These are phyloP conservation scores for Petunia axillaris DNA, from an alignment of 257 asterid genomes.

Conservation along the genomic window DNA sequence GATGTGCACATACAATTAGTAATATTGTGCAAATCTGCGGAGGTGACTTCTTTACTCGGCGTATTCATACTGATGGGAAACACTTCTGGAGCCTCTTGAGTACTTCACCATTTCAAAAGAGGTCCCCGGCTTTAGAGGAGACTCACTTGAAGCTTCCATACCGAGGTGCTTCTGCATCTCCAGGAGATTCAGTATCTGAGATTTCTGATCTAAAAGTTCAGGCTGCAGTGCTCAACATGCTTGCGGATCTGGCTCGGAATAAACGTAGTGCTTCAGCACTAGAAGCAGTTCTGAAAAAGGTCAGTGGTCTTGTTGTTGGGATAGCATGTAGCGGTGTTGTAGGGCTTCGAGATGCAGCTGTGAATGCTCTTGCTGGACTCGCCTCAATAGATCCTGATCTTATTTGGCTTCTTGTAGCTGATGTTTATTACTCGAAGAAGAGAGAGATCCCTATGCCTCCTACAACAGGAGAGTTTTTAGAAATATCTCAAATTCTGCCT, in stretches of 20 bases:
- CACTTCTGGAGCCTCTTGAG: constrained; percentile 84
- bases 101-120: constrained; percentile 80
- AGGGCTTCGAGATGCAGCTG: constrained; percentile 75
- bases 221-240: constrained; percentile 70
- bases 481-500: constrained; percentile 56
- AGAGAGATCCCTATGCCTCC: constrained; percentile 55
- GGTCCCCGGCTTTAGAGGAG: constrained; percentile 51
- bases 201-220: constrained; percentile 75
- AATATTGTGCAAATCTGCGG: constrained; percentile 71
- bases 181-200: constrained; percentile 64
- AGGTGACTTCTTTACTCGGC: constrained; percentile 93
- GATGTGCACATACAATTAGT: constrained; percentile 63
- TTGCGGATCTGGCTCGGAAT: constrained; percentile 59
- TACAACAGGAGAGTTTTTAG: constrained; percentile 51
- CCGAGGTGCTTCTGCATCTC: constrained; percentile 47
- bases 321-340: constrained; percentile 80
- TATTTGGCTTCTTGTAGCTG: constrained; percentile 89
- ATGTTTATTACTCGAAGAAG: constrained; percentile 76
- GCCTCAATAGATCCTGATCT: constrained; percentile 82
- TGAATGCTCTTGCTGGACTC: constrained; percentile 69
- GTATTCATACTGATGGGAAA: constrained; percentile 71
- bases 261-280: constrained; percentile 69
- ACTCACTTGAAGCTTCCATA: constrained; percentile 72
- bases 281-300: constrained; percentile 69
- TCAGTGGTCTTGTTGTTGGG: constrained; percentile 76